Percentiles rank a stretch among this genome's conserved stretches.
phyloP scores from a whole-genome alignment of 2,329 filamentous ascomycete species.

The Didymellaceae sp. region DNA sequence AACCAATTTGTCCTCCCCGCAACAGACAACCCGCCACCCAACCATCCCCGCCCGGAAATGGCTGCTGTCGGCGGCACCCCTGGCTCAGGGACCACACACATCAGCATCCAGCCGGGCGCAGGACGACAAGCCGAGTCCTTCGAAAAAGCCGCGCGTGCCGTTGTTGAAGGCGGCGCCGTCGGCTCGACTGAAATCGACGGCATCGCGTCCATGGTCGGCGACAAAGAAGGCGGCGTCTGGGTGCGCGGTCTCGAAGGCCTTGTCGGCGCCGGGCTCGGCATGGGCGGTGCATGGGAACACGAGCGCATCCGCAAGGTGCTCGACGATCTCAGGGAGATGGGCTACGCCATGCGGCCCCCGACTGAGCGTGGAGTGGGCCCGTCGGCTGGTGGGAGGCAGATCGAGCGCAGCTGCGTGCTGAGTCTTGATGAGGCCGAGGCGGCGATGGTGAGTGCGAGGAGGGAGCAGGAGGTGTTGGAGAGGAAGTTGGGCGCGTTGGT shows the following conservation, averaged over 20 bases:
- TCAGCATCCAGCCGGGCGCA: constrained; percentile 37
- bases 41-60: constrained; percentile 44
- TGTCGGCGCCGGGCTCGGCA: constrained; percentile 37
- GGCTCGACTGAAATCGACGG: constrained; percentile 42
- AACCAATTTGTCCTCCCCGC: constrained; percentile 47
- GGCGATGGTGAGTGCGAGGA: constrained; percentile 43
- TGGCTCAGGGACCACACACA: constrained; percentile 39
- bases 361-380: constrained; percentile 18
- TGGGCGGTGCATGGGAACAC: background rate
- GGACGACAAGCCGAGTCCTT: constrained; percentile 18
- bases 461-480: constrained; percentile 46
- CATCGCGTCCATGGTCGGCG: constrained; percentile 43
- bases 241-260: constrained; percentile 46
- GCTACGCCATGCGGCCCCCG: background rate
- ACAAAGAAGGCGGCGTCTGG: constrained; percentile 44
- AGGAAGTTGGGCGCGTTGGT: constrained; percentile 45
- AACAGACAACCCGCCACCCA: constrained; percentile 43
- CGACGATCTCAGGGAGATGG: constrained; percentile 25
- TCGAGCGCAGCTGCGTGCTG: constrained; percentile 35
- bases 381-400: constrained; percentile 3
- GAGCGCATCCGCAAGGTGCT: background rate
- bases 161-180: constrained; percentile 42
- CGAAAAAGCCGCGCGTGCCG: constrained; percentile 43
- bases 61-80: constrained; percentile 45
- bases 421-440: constrained; percentile 46